These are phyloP conservation scores for Dillenia suffruticosa DNA, from an alignment of 164 flowering plant species.

Conservation along the genomic window DNA sequence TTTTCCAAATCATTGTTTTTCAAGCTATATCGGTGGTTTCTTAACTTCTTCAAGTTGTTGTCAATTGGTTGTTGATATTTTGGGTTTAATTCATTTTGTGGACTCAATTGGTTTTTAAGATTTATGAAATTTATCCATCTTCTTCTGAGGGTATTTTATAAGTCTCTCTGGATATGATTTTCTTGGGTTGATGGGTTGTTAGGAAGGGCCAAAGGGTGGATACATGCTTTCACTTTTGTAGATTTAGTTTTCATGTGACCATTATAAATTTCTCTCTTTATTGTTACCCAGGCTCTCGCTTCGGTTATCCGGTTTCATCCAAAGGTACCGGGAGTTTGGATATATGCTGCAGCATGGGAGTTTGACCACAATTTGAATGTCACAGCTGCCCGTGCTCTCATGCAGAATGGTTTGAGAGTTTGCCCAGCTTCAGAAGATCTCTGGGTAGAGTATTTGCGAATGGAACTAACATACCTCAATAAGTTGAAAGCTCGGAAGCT, in stretches of 20 bases:
- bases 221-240: too few relatives aligned
- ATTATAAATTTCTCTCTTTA: background rate
- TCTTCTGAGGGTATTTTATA: background rate
- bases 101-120: too few relatives aligned
- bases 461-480: slow-evolving; percentile 89
- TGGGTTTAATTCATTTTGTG: too few relatives aligned
- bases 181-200: too few relatives aligned
- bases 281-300: slow-evolving; percentile 54
- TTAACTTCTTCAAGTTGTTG: too few relatives aligned
- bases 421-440: slow-evolving; percentile 83
- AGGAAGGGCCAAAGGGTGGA: too few relatives aligned
- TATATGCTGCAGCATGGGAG: slow-evolving; percentile 97
- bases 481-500: slow-evolving; percentile 77
- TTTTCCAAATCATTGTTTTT: too few relatives aligned
- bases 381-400: slow-evolving; percentile 76
- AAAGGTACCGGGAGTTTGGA: slow-evolving; percentile 88
- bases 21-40: too few relatives aligned
- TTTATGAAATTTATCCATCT: too few relatives aligned
- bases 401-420: slow-evolving; percentile 80
- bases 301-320: slow-evolving; percentile 83
- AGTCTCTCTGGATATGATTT: too few relatives aligned
- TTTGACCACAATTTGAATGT: slow-evolving; percentile 78
- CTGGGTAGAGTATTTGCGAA: slow-evolving; percentile 90
- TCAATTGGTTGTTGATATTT: too few relatives aligned
- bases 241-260: background rate